Evolutionary conservation across 1,284 basidiomycete species (phyloP).

Genomic region (Coniferiporia weirii): DNA sequence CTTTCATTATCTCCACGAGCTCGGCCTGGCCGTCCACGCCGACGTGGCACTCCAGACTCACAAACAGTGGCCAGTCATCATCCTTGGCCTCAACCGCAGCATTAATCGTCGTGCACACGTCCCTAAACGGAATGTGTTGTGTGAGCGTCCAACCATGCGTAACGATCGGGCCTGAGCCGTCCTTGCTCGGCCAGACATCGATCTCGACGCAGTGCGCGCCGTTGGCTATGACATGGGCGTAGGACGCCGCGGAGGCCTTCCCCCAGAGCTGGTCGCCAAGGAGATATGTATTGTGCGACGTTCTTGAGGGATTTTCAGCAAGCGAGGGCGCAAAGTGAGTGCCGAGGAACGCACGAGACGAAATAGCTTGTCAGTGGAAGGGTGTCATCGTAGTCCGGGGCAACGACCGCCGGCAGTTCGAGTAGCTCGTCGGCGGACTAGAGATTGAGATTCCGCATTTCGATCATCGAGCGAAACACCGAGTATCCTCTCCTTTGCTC

Average conservation of each 20-base stretch:
- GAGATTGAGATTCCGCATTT: background rate
- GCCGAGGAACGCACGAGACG: slow-evolving; percentile 41
- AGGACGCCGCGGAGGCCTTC: slow-evolving; percentile 46
- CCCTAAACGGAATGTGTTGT: slow-evolving; percentile 41
- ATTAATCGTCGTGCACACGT: slow-evolving; percentile 50
- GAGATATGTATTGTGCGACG: slow-evolving; percentile 66
- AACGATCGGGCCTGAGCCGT: slow-evolving; percentile 47
- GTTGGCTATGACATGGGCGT: slow-evolving; percentile 50
- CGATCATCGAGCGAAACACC: background rate
- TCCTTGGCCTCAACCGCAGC: slow-evolving; percentile 31
- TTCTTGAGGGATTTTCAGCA: slow-evolving; percentile 29
- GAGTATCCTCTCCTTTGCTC: slow-evolving; percentile 2
- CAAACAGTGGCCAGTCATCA: slow-evolving; percentile 51
- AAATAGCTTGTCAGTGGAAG: slow-evolving; percentile 50
- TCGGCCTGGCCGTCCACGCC: slow-evolving; percentile 43
- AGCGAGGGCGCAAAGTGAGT: background rate
- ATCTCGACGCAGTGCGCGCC: slow-evolving; percentile 63
- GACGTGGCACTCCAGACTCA: slow-evolving; percentile 64
- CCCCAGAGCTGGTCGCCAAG: slow-evolving; percentile 56
- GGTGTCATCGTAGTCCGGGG: slow-evolving; percentile 35
- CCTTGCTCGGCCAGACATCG: slow-evolving; percentile 52
- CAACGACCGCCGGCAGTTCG: slow-evolving; percentile 32
- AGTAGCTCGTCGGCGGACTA: slow-evolving; percentile 36
- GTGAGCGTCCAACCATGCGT: slow-evolving; percentile 58
- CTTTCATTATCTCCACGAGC: slow-evolving; percentile 51